Conservation (phyloP, 2,329 filamentous ascomycete species). For the Hirsutella minnesotensis region DNA sequence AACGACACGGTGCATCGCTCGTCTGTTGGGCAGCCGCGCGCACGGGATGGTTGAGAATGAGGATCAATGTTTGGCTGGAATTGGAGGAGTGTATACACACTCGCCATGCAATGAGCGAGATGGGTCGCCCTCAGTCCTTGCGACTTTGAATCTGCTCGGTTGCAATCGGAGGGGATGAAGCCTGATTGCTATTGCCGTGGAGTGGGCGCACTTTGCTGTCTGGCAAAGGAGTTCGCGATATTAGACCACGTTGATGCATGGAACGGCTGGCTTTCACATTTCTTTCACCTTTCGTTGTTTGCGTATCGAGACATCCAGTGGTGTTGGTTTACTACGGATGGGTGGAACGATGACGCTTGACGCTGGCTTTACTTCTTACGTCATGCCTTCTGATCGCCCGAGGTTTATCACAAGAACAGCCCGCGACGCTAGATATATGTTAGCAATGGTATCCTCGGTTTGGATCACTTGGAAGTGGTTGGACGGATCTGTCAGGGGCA, state of each 20-base stretch:
- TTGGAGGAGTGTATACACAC: background rate
- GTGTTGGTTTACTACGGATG: conserved; percentile 13
- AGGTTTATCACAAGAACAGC: background rate
- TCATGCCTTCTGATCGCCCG: conserved; percentile 5
- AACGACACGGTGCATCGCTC: conserved; percentile 14
- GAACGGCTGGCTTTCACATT: conserved; percentile 31
- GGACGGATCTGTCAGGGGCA: background rate
- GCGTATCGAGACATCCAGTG: conserved; percentile 16
- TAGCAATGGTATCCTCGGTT: background rate
- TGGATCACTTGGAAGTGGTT: background rate
- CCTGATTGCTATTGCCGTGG: conserved; percentile 8
- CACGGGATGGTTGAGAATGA: conserved; percentile 12
- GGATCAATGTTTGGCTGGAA: background rate
- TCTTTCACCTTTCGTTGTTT: conserved; percentile 26
- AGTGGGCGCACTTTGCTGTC: conserved; percentile 20
- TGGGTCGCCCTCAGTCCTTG: conserved; percentile 15
- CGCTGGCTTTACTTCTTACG: conserved; percentile 6
- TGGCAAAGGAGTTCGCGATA: conserved; percentile 25
- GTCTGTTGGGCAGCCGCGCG: conserved; percentile 10
- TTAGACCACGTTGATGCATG: conserved; percentile 41
- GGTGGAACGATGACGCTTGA: conserved; percentile 9
- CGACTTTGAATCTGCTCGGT: conserved; percentile 9
- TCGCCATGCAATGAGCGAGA: conserved; percentile 12
- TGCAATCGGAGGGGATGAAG: conserved; percentile 3
- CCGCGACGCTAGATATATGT: background rate